Evolutionary conservation across 345 rosid genomes (phyloP).

Genomic region (Rubroshorea leprosula): DNA sequence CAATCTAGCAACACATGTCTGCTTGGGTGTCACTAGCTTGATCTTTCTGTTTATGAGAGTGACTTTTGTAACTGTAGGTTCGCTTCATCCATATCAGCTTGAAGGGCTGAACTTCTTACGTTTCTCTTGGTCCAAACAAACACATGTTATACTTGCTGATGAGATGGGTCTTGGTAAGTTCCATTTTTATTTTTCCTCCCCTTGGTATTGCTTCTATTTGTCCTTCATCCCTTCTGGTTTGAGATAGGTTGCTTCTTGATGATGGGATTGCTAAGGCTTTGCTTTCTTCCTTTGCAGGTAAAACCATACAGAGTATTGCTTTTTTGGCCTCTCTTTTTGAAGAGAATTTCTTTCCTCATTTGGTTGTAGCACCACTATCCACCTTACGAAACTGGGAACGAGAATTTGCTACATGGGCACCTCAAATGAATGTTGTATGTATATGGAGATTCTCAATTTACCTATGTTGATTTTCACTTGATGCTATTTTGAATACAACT

Average conservation of each 20-base stretch:
- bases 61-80: conserved; percentile 41
- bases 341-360: conserved; percentile 59
- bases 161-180: conserved; percentile 95
- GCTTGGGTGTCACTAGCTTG: conserved; percentile 16
- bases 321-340: conserved; percentile 87
- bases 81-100: conserved; percentile 94
- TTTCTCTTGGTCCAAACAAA: conserved; percentile 93
- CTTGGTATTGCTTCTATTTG: conserved; percentile 1
- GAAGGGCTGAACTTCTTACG: conserved; percentile 96
- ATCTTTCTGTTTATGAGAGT: conserved; percentile 20
- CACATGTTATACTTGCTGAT: conserved; percentile 99
- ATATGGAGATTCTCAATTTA: conserved; percentile 9
- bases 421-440: conserved; percentile 97
- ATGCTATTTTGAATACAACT: conserved; percentile 12
- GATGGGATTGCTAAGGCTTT: no score
- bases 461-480: background rate
- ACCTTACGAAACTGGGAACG: conserved; percentile 98
- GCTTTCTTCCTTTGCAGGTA: conserved; percentile 49
- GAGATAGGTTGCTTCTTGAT: background rate
- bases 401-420: conserved; percentile 98
- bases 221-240: background rate
- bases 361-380: conserved; percentile 99
- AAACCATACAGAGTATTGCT: conserved; percentile 99
- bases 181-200: conserved; percentile 16
- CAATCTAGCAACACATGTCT: background rate